These are phyloP conservation scores for Candida taoyuanica DNA, from an alignment of 805 yeast genomes.

Conservation along the genomic window DNA sequence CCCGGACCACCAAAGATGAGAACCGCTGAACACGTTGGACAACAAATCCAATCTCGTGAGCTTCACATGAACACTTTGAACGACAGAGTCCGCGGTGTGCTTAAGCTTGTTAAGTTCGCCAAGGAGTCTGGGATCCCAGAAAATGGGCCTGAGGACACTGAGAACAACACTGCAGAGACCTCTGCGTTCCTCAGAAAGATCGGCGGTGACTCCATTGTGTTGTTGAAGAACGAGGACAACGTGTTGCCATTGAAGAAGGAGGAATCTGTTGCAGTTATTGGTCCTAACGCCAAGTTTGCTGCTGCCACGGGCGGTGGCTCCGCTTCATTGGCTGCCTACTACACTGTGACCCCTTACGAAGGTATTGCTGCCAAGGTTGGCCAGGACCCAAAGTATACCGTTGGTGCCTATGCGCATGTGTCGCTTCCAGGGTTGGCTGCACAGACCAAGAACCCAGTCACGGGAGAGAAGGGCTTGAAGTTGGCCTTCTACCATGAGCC, in stretches of 20 bases:
- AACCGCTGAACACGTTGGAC: constrained; percentile 33
- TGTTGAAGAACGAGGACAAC: constrained; percentile 48
- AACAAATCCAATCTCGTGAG: constrained; percentile 39
- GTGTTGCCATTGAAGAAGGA: constrained; percentile 43
- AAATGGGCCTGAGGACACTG: constrained; percentile 21
- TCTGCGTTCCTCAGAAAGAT: constrained; percentile 37
- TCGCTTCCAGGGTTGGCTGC: constrained; percentile 32
- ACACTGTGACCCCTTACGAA: constrained; percentile 45
- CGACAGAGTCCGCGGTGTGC: constrained; percentile 45
- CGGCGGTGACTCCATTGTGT: constrained; percentile 48
- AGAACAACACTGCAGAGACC: constrained; percentile 46
- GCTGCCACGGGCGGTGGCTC: constrained; percentile 61
- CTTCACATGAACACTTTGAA: constrained; percentile 38
- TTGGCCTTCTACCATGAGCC: constrained; percentile 27
- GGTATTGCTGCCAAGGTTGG: constrained; percentile 35
- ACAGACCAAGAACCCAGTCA: constrained; percentile 21
- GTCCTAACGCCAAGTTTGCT: constrained; percentile 51
- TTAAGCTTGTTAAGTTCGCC: constrained; percentile 44
- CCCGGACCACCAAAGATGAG: constrained; percentile 57
- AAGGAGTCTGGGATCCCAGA: constrained; percentile 34
- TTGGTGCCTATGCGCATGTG: constrained; percentile 35
- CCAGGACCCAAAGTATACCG: constrained; percentile 25
- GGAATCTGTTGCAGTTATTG: constrained; percentile 48
- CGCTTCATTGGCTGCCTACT: constrained; percentile 46
- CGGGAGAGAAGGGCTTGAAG: constrained; percentile 25